Percentiles rank a stretch among this genome's conserved stretches.
Conservation (phyloP, 441 rosid species). For the Gossypium lobatum region DNA sequence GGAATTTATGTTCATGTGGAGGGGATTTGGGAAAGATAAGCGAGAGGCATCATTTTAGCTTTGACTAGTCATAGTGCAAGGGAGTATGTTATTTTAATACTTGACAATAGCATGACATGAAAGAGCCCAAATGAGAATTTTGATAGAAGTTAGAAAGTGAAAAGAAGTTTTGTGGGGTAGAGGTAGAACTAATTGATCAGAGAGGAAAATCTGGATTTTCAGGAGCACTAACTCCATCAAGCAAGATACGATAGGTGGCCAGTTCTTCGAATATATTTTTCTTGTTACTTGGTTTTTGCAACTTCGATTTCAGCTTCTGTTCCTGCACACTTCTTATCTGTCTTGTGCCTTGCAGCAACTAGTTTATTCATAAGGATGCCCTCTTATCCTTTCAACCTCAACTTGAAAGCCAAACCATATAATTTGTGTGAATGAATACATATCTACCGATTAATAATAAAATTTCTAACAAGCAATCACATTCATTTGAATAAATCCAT, state of each 20-base stretch:
- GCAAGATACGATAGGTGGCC: slow-evolving; percentile 49
- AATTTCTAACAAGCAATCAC: neutral
- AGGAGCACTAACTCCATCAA: slow-evolving; percentile 52
- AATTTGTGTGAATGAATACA: neutral
- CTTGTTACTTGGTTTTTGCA: slow-evolving; percentile 49
- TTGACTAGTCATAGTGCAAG: neutral
- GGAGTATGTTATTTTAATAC: neutral
- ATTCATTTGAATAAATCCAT: neutral
- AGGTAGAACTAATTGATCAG: neutral
- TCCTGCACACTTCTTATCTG: slow-evolving; percentile 53
- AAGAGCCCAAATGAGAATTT: neutral
- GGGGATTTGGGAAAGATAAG: neutral
- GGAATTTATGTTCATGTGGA: neutral
- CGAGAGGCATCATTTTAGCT: neutral
- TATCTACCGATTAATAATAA: neutral
- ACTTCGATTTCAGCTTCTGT: slow-evolving; percentile 52
- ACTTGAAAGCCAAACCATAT: slow-evolving; percentile 30
- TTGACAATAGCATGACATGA: neutral
- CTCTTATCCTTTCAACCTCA: slow-evolving; percentile 62
- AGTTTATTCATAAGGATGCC: slow-evolving; percentile 60
- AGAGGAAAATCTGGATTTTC: slow-evolving; percentile 5
- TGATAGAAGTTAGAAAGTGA: neutral
- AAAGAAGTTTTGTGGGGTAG: neutral
- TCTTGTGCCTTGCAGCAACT: slow-evolving; percentile 46
- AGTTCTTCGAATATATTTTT: slow-evolving; percentile 48